Base-by-base conservation (phyloP, 1,284 basidiomycete genomes). In the Puccinia horiana region DNA sequence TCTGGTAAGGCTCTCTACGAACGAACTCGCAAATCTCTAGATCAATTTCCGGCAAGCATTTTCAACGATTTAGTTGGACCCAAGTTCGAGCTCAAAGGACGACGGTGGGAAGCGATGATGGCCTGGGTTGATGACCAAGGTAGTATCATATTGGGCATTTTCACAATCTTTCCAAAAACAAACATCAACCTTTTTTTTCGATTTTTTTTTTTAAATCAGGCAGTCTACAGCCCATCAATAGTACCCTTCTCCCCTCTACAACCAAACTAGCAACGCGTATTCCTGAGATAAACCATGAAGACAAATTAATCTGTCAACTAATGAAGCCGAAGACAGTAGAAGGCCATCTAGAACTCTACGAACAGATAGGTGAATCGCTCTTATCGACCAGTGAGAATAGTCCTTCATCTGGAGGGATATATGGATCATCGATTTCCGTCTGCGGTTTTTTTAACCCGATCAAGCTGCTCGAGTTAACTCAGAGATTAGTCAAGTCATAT, bases 61-160 rank as follows among this genome's bases (percentile, higher is more conserved):
- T 70, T 79, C n/a, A 52, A 49, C 37, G 63, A 70, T 5, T 26
- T 52, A 29, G 18, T 70, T 23, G 47, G 32, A 0, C 52, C 76
- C 32, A 35, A 63, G 12, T 26, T 40, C 52, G 65, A 52, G 14
- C 29, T 11, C 18, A 42, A 20, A 70, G 65, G 47, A 16, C 44
- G 76, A n/a, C 52, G 42, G 26, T 81, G 78, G 78, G 54, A 81
- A 11, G 54, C 74, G 1, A 14, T 73, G 69, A 74, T 74, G 37
- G 47, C 26, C 42, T 81, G 78, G 78, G 67, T 81, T 29, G 67
- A 81, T 65, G 78, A 81, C 20, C 37, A 79, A 69, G 76, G 65
- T 69, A 2, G n/a, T 65, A 40, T 14, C 29, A 26, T 1, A n/a
- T n/a, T n/a, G 6, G 20, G n/a, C 16, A 61, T 26, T 26, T 32